A percentile compares a stretch with the other conserved stretches of the same genome.
phyloP scores from a whole-genome alignment of 768 basidiomycete species.

The Rhizopogon vesiculosus region DNA sequence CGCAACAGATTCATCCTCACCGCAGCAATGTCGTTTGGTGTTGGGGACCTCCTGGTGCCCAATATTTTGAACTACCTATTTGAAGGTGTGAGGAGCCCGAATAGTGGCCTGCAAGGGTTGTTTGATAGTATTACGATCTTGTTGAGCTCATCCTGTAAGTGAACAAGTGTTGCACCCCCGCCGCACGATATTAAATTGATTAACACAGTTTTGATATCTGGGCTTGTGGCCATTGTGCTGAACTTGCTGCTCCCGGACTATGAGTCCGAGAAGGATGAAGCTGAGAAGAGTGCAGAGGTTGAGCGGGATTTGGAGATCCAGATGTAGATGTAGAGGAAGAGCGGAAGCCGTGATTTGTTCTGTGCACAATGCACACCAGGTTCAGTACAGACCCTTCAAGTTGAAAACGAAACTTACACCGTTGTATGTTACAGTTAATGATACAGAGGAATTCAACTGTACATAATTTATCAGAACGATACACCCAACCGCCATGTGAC shows the following conservation, averaged over 20 bases:
- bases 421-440: too few relatives aligned
- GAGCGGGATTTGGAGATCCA: constrained; percentile 21
- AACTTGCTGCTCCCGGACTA: constrained; percentile 52
- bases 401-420: too few relatives aligned
- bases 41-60: constrained; percentile 67
- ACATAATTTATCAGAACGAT: too few relatives aligned
- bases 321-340: not conserved
- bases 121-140: constrained; percentile 79
- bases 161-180: not conserved
- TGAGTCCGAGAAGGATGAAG: constrained; percentile 15
- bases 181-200: not conserved
- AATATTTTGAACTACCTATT: constrained; percentile 67
- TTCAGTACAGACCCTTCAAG: too few relatives aligned
- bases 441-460: too few relatives aligned
- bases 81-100: constrained; percentile 50
- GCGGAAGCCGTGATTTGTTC: not conserved
- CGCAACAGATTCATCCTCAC: constrained; percentile 68
- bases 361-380: not conserved
- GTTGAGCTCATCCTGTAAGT: constrained; percentile 76
- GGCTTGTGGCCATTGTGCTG: constrained; percentile 53
- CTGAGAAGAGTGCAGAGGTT: constrained; percentile 16
- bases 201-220: constrained; percentile 47
- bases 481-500: too few relatives aligned
- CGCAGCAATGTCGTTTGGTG: constrained; percentile 62
- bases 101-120: constrained; percentile 56